Evolutionary conservation across 306 rosid species (phyloP).

Genomic region (Fagus crenata): DNA sequence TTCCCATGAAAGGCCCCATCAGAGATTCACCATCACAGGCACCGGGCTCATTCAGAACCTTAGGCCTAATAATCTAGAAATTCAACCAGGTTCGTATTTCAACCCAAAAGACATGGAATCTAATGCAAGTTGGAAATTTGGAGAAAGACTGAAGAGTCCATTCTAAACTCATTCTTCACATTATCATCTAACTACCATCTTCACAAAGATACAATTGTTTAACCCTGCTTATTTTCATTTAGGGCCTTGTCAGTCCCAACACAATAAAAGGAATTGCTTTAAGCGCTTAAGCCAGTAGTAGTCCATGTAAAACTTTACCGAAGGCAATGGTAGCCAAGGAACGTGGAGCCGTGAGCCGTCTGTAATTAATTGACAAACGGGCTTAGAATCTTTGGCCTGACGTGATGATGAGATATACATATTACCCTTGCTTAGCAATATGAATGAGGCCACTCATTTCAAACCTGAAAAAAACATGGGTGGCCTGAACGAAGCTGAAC

Average conservation of each 20-base stretch:
- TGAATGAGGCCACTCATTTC: background rate
- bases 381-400: background rate
- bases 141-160: background rate
- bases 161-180: background rate
- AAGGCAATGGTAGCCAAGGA: background rate
- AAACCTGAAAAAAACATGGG: constrained; percentile 21
- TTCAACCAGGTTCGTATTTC: no score
- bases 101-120: no score
- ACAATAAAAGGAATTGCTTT: background rate
- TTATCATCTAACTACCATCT: background rate
- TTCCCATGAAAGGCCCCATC: no score
- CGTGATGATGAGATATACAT: background rate
- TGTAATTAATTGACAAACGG: background rate
- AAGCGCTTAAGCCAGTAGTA: background rate
- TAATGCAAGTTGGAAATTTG: background rate
- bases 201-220: background rate
- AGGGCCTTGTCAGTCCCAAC: background rate
- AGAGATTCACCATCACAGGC: no score
- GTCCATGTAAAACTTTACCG: background rate
- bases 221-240: background rate
- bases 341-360: background rate
- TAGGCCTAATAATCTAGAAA: no score
- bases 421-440: background rate
- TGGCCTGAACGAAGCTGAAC: constrained; percentile 32
- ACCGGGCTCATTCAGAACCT: no score